Base-by-base conservation (phyloP, 2,329 filamentous ascomycete species). In the Neospermospora avenae region DNA sequence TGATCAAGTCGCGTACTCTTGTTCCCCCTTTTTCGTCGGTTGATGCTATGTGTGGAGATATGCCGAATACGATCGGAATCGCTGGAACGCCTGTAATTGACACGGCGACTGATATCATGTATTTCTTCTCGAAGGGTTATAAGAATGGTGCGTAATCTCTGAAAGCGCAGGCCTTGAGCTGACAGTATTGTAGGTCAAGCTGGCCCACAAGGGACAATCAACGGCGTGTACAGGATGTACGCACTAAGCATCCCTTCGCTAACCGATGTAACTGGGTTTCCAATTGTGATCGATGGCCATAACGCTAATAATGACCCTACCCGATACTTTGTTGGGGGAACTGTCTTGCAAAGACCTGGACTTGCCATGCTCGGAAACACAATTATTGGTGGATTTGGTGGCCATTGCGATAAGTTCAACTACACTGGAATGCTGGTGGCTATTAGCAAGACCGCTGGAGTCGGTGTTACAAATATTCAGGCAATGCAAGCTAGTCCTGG, bases 1-100 rank as follows among this genome's bases (percentile, higher is more conserved):
- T 84, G 20, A 63, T 84, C 18, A 70, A 71, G 1, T 74, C 72
- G 1, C 72, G 80, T 13, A 82, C 78, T 28, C 73, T 85, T 0
- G 76, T 77, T 58, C 76, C 80, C 39, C 79, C 79, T 7, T 81
- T 81, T 63, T 65, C 58, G 28, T 58, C 60, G 4, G 35, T 22
- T 24, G 59, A 65, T 48, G 45, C 63, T 1, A 28, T 20, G 31
- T 60, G 57, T 57, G 57, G 58, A 18, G 65, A 67, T 44, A 67
- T 67, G 55, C 49, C 57, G 10, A 58, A 60, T 8, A 63, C 57
- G 3, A 59, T 67, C 39, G 65, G 64, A 11, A 66, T 67, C 34
- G 63, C 60, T 10, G 60, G 60, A 41, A 66, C 64, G 14, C 64
- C 64, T 1, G 52, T 64, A 6, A 65, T 67, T 14, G 64, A 67